These are phyloP conservation scores for Nigrospora sphaerica DNA, from an alignment of 2,329 filamentous ascomycete genomes.

Conservation along the genomic window DNA sequence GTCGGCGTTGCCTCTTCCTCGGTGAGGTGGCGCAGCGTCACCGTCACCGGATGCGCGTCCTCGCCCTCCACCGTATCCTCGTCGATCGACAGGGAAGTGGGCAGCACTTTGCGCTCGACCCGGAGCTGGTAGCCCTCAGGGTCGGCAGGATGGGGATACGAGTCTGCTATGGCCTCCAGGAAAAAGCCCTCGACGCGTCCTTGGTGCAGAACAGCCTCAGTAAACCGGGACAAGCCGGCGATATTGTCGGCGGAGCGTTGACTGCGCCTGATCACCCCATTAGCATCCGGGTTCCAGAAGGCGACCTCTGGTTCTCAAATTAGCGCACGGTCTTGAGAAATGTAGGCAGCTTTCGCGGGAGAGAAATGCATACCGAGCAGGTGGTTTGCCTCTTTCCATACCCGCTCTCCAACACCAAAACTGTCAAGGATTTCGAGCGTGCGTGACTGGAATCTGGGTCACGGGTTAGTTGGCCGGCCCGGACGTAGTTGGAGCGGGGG, in stretches of 20 bases:
- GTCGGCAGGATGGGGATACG: conserved; percentile 11
- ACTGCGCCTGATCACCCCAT: conserved; percentile 45
- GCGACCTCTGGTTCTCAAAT: conserved; percentile 12
- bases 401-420: conserved; percentile 58
- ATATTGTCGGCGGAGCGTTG: conserved; percentile 38
- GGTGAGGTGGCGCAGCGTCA: conserved; percentile 46
- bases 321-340: background rate
- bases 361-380: conserved; percentile 44
- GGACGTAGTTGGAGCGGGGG: background rate
- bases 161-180: conserved; percentile 39
- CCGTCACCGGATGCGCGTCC: conserved; percentile 47
- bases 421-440: conserved; percentile 69
- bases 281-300: conserved; percentile 55
- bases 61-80: conserved; percentile 35
- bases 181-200: conserved; percentile 55
- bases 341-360: no score
- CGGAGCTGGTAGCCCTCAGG: conserved; percentile 18
- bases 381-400: conserved; percentile 60
- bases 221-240: conserved; percentile 45
- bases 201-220: conserved; percentile 55
- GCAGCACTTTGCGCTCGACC: conserved; percentile 51
- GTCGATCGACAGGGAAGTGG: conserved; percentile 43
- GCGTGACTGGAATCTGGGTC: conserved; percentile 45
- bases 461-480: background rate
- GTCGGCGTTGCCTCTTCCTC: conserved; percentile 46